Evolutionary conservation across 2,329 filamentous ascomycete species (phyloP).

Genomic region (Leptographium flavum): DNA sequence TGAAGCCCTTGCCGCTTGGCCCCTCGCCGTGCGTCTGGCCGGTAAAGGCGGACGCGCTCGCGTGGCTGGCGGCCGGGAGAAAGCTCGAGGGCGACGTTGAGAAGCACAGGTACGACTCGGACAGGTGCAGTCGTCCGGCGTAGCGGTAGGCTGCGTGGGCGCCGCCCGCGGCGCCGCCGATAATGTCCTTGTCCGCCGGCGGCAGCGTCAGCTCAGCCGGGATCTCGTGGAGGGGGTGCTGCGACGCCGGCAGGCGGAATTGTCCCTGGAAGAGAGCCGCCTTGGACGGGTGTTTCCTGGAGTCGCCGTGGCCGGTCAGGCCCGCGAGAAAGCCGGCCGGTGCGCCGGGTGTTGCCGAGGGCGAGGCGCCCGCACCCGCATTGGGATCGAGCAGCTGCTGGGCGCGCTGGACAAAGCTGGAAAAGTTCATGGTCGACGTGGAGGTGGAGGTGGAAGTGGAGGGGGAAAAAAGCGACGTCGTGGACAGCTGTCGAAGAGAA

Average conservation of each 20-base stretch:
- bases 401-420: constrained; percentile 86
- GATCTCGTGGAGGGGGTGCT: constrained; percentile 92
- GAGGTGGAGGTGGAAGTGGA: no score
- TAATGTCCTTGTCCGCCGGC: constrained; percentile 21
- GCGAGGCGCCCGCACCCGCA: constrained; percentile 44
- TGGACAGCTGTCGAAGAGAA: neutral
- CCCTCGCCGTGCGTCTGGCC: constrained; percentile 88
- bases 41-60: constrained; percentile 70
- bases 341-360: constrained; percentile 5
- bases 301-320: constrained; percentile 51
- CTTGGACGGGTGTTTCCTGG: constrained; percentile 59
- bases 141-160: constrained; percentile 70
- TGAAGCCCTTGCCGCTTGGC: constrained; percentile 90
- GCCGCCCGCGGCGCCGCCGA: neutral
- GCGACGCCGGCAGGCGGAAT: constrained; percentile 84
- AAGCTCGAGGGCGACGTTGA: constrained; percentile 88
- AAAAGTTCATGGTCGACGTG: constrained; percentile 39
- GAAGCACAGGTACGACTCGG: constrained; percentile 91
- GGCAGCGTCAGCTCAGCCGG: constrained; percentile 87
- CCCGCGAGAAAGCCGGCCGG: constrained; percentile 12
- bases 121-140: constrained; percentile 81
- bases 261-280: constrained; percentile 87
- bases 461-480: neutral
- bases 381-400: constrained; percentile 86
- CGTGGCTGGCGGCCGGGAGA: constrained; percentile 61